Conservation (phyloP, 306 rosid species). For the Dryas alaskensis region DNA sequence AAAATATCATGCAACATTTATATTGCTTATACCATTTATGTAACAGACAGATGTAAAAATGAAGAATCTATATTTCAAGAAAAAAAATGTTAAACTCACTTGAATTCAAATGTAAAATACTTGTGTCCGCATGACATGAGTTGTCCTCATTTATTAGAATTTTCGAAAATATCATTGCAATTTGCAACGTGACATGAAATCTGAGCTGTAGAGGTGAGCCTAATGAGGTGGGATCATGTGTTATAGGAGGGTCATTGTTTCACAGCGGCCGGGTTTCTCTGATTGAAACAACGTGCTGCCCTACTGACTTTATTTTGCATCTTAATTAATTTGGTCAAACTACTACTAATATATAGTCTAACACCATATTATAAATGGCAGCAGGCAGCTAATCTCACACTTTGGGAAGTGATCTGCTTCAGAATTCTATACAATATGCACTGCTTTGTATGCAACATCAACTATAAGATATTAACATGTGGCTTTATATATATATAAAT, state of each 20-base stretch:
- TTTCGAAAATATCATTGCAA: not conserved
- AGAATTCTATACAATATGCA: not conserved
- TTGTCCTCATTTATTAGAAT: too few relatives aligned
- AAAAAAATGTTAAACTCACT: too few relatives aligned
- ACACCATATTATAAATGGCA: not conserved
- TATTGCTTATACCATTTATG: too few relatives aligned
- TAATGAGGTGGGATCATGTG: not conserved
- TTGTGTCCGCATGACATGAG: too few relatives aligned
- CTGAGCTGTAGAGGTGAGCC: slow-evolving; percentile 10
- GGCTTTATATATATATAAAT: not conserved
- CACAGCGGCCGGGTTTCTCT: slow-evolving; percentile 1
- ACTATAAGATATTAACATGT: not conserved
- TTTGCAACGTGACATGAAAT: slow-evolving; percentile 1
- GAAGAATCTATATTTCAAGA: too few relatives aligned
- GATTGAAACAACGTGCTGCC: not conserved
- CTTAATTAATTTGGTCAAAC: too few relatives aligned
- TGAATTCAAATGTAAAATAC: too few relatives aligned
- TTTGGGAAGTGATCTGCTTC: not conserved
- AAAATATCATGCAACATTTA: too few relatives aligned
- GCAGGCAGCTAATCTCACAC: slow-evolving; percentile 3
- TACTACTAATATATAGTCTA: too few relatives aligned
- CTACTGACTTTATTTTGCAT: not conserved
- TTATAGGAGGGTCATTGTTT: not conserved
- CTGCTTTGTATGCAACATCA: not conserved
- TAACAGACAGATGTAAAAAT: too few relatives aligned